These are phyloP conservation scores for Pleurotus pulmonarius DNA, from an alignment of 768 basidiomycete species.

Conservation along the genomic window DNA sequence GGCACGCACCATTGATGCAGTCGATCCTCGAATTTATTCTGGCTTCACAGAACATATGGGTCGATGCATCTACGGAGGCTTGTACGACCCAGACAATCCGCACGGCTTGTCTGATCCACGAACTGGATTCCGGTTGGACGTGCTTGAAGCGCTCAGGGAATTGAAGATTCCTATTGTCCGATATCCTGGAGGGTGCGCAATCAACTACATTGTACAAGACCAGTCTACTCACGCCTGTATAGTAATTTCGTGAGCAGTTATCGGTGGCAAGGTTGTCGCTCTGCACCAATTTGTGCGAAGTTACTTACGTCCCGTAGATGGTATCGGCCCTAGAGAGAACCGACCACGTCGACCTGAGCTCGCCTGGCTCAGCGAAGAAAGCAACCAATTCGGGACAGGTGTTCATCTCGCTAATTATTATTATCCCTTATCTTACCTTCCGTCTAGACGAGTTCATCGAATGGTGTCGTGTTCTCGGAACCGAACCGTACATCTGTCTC, in stretches of 20 bases:
- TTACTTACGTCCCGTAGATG: slow-evolving; percentile 28
- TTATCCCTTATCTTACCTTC: background rate
- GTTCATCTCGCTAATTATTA: slow-evolving; percentile 5
- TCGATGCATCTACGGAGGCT: slow-evolving; percentile 49
- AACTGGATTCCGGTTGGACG: slow-evolving; percentile 48
- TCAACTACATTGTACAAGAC: background rate
- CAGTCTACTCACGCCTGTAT: background rate
- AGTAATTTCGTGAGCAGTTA: slow-evolving; percentile 54
- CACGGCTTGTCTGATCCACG: slow-evolving; percentile 32
- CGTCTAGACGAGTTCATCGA: slow-evolving; percentile 45
- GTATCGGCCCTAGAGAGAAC: slow-evolving; percentile 45
- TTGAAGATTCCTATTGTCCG: slow-evolving; percentile 45
- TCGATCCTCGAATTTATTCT: slow-evolving; percentile 50
- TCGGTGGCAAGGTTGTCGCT: slow-evolving; percentile 41
- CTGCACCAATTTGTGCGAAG: too few relatives aligned
- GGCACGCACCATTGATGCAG: slow-evolving; percentile 34
- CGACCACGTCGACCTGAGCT: slow-evolving; percentile 55
- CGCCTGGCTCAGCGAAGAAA: slow-evolving; percentile 58
- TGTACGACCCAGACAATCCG: slow-evolving; percentile 36
- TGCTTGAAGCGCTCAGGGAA: slow-evolving; percentile 40
- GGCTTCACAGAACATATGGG: slow-evolving; percentile 65
- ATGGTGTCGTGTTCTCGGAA: slow-evolving; percentile 47
- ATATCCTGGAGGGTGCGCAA: slow-evolving; percentile 48
- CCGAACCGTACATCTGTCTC: slow-evolving; percentile 57
- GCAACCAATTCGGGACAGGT: slow-evolving; percentile 59